Evolutionary conservation across 306 rosid genomes (phyloP), one percentile per base, ranked within the genome.

Genomic region (Gillenia trifoliata): DNA sequence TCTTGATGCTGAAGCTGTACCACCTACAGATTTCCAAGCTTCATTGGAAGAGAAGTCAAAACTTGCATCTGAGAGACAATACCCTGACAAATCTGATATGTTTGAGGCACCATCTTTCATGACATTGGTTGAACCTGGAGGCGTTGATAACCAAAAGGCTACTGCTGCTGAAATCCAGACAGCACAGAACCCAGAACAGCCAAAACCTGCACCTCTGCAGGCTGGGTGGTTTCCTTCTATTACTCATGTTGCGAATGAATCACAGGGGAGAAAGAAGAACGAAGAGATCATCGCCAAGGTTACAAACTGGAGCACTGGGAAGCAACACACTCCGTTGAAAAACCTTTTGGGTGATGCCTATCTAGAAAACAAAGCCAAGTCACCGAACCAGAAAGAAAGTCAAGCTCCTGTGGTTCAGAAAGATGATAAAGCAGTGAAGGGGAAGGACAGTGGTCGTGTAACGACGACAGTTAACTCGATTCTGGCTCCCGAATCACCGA

Each of bases 201-300:
- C 80, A 6, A 75, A 66, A 63, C 43, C 89, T 8, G 60, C 70
- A 52, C 56, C 88, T 29, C 30, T 71, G 47, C 92, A 87, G 76
- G 87, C 92, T 26, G 96, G 75, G 75, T 94, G 97, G 98, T 90
- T 91, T 73, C 97, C 98, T 55, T 86, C 92, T 61, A 65, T 82
- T 19, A 83, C 88, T 69, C 89, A 91, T 23, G 86, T 80, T 45
- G 81, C 75, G 15, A 86, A 84, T 2, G 95, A 91, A 60, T 87
- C 95, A 19, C 85, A 72, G 26, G 95, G 89, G 30, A 88, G 89
- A 80, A 90, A 82, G 86, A 89, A 89, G 82, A 87, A 87, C 19
- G 97, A 94, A 80, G 97, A 89, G 77, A 85, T 85, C 60, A 92
- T 92, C 19, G 88, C 89, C 16, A 94, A 92, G 87, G 96, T 90